Conservation (phyloP, 2,329 filamentous ascomycete species). For the Claviceps humidiphila region DNA sequence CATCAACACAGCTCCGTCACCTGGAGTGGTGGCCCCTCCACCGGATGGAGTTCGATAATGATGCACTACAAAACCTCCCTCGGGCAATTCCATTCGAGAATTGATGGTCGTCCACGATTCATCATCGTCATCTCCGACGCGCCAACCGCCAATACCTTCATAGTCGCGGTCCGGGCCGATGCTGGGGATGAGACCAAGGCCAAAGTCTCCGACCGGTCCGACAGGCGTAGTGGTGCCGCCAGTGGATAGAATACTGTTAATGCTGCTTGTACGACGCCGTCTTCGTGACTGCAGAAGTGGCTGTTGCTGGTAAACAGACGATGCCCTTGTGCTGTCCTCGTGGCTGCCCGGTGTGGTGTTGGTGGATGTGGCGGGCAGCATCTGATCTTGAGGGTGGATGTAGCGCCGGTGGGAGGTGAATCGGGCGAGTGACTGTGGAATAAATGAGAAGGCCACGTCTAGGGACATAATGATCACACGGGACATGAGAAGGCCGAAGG, state of each 20-base stretch:
- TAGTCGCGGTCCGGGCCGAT: conserved; percentile 42
- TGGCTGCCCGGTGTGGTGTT: conserved; percentile 9
- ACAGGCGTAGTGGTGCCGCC: conserved; percentile 20
- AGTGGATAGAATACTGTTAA: conserved; percentile 17
- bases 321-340: conserved; percentile 8
- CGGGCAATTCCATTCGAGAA: conserved; percentile 35
- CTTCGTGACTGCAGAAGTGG: conserved; percentile 11
- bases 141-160: conserved; percentile 47
- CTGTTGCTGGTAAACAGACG: conserved; percentile 7
- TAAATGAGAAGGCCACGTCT: conserved; percentile 44
- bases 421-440: conserved; percentile 40
- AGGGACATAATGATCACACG: conserved; percentile 49
- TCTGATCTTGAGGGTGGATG: not conserved
- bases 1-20: conserved; percentile 29
- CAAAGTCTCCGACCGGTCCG: conserved; percentile 22
- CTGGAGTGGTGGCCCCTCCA: conserved; percentile 24
- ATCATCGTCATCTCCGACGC: conserved; percentile 32
- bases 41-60: conserved; percentile 30
- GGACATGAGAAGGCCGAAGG: conserved; percentile 47
- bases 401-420: conserved; percentile 19
- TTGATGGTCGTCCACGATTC: conserved; percentile 39
- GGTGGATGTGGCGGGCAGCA: conserved; percentile 7
- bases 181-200: conserved; percentile 30
- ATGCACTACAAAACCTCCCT: conserved; percentile 25
- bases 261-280: conserved; percentile 23